These are phyloP conservation scores for Crucibulum laeve DNA, from an alignment of 768 basidiomycete genomes.

Conservation along the genomic window DNA sequence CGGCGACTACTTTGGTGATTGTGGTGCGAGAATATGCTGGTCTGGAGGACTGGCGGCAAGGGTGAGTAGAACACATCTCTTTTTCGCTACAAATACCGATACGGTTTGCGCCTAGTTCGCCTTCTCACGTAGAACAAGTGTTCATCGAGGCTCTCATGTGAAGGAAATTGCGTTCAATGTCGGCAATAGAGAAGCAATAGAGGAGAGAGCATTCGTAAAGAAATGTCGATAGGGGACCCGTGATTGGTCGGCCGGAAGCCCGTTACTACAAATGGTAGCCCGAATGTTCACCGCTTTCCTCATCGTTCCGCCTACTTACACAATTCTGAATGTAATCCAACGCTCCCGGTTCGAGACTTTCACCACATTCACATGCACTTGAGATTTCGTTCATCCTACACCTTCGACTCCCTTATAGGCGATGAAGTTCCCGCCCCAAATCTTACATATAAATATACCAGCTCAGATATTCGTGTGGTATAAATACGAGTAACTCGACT, in stretches of 20 bases:
- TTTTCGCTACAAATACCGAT: background rate
- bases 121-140: background rate
- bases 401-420: background rate
- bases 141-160: background rate
- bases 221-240: slow-evolving; percentile 12
- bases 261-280: slow-evolving; percentile 25
- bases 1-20: slow-evolving; percentile 70
- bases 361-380: slow-evolving; percentile 27
- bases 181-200: background rate
- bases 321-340: slow-evolving; percentile 16
- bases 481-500: slow-evolving; percentile 20
- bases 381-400: background rate
- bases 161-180: background rate
- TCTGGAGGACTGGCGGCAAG: background rate
- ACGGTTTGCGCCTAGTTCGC: background rate
- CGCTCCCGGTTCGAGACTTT: slow-evolving; percentile 17
- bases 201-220: background rate
- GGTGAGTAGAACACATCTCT: background rate
- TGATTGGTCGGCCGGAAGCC: slow-evolving; percentile 31
- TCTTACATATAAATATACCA: slow-evolving; percentile 2
- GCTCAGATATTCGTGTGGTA: slow-evolving; percentile 7
- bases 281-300: slow-evolving; percentile 16
- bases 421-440: background rate
- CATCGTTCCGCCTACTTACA: slow-evolving; percentile 20
- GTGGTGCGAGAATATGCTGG: background rate